These are phyloP conservation scores for Backusella parvicylindrica DNA, from an alignment of 192 early-diverging fungal species.

Conservation along the genomic window DNA sequence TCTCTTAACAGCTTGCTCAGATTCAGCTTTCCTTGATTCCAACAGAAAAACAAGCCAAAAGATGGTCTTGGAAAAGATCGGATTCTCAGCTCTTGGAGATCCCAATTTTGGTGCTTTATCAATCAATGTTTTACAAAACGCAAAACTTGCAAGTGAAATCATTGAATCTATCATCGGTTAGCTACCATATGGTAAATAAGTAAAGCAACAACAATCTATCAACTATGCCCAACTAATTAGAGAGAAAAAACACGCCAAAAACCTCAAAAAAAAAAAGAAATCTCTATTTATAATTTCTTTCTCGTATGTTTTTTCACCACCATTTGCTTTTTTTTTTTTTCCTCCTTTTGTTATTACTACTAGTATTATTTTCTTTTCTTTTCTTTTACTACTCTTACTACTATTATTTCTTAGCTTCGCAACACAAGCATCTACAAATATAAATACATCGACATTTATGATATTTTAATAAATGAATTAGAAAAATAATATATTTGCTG, in stretches of 20 bases:
- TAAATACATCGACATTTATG: not conserved
- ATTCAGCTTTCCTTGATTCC: slow-evolving; percentile 35
- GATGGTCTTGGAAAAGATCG: slow-evolving; percentile 47
- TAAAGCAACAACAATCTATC: not conserved
- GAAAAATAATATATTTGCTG: not conserved
- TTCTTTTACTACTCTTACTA: not conserved
- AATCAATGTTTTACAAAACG: slow-evolving; percentile 46
- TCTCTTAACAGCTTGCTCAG: slow-evolving; percentile 60
- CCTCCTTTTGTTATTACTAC: not conserved
- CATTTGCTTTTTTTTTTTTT: not conserved
- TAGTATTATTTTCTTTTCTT: not conserved
- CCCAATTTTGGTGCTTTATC: slow-evolving; percentile 39
- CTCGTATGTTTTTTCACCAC: not conserved
- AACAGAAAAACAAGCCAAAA: slow-evolving; percentile 40
- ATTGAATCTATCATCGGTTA: slow-evolving; percentile 49
- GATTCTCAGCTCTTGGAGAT: slow-evolving; percentile 48
- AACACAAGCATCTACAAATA: not conserved
- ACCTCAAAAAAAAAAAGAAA: not conserved
- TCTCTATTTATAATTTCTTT: not conserved
- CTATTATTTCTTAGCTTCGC: not conserved
- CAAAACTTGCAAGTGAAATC: slow-evolving; percentile 46
- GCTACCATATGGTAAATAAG: not conserved
- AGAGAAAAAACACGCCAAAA: not conserved
- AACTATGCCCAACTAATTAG: not conserved
- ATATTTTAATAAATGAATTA: not conserved